These are phyloP conservation scores for Nelumbo lutea DNA, from an alignment of 164 flowering plant genomes.

Conservation along the genomic window DNA sequence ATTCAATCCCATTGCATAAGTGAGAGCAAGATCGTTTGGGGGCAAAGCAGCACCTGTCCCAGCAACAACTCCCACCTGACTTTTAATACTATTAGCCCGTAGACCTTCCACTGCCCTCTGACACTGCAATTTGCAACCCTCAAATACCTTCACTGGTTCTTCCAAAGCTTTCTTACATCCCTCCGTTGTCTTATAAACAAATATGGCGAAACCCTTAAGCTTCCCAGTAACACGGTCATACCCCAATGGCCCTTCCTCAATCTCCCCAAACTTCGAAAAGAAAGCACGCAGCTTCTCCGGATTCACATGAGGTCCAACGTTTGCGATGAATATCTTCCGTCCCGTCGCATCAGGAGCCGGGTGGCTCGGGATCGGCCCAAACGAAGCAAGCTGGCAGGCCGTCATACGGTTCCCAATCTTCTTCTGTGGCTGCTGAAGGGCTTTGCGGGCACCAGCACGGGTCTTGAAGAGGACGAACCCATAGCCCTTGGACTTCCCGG, in stretches of 20 bases:
- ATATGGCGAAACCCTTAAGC: constrained; percentile 34
- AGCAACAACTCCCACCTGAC: neutral
- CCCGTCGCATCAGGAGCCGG: constrained; percentile 12
- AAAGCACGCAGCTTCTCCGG: constrained; percentile 23
- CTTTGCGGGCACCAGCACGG: constrained; percentile 29
- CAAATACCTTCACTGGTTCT: constrained; percentile 35
- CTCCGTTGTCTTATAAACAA: constrained; percentile 34
- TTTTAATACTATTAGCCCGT: constrained; percentile 1
- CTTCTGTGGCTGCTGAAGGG: constrained; percentile 41
- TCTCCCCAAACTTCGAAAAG: constrained; percentile 38
- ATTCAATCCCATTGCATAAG: constrained; percentile 25
- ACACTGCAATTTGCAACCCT: constrained; percentile 32
- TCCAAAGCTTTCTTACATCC: constrained; percentile 36
- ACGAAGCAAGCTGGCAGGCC: constrained; percentile 38
- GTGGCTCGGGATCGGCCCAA: constrained; percentile 19
- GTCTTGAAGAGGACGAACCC: constrained; percentile 35
- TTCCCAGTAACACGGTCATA: constrained; percentile 30
- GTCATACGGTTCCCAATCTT: constrained; percentile 42
- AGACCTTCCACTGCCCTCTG: constrained; percentile 24
- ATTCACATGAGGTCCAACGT: constrained; percentile 24
- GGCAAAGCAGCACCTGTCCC: constrained; percentile 9
- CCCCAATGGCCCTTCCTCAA: constrained; percentile 43
- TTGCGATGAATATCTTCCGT: constrained; percentile 32
- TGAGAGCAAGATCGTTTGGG: constrained; percentile 8
- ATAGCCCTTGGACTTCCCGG: constrained; percentile 43